Percentiles rank a stretch among this genome's conserved stretches.
phyloP scores from a whole-genome alignment of 768 basidiomycete genomes.

The Collybiopsis luxurians region DNA sequence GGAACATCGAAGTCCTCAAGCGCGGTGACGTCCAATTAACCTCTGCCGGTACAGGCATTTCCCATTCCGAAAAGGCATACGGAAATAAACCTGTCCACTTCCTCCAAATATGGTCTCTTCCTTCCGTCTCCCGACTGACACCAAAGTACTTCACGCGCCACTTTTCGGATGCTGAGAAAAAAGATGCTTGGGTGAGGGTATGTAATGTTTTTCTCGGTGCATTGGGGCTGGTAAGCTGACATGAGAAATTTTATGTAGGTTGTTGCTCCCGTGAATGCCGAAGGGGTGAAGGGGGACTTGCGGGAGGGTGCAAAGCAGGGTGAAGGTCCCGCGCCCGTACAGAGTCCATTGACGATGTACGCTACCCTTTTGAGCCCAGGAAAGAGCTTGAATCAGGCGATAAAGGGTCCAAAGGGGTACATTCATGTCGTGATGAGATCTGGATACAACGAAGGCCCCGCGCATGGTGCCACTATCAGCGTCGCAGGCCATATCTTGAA shows the following conservation, averaged over 20 bases:
- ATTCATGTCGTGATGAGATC: conserved; percentile 84
- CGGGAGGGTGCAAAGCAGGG: conserved; percentile 70
- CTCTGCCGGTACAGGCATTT: conserved; percentile 88
- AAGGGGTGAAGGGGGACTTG: conserved; percentile 50
- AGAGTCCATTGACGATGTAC: conserved; percentile 65
- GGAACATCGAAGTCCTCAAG: conserved; percentile 84
- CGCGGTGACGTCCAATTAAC: conserved; percentile 92
- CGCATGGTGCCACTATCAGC: conserved; percentile 57
- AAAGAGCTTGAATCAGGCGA: conserved; percentile 47
- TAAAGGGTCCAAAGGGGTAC: conserved; percentile 65
- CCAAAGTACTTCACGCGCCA: conserved; percentile 89
- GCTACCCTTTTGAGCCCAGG: conserved; percentile 69
- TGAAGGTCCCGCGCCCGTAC: conserved; percentile 79
- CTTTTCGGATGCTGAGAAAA: conserved; percentile 82
- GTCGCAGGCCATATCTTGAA: conserved; percentile 53
- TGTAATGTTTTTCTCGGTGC: not conserved
- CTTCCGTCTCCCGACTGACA: conserved; percentile 40
- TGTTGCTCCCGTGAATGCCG: conserved; percentile 67
- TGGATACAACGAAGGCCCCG: conserved; percentile 65
- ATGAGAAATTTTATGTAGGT: conserved; percentile 47
- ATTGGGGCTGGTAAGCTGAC: too few relatives aligned
- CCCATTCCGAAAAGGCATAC: conserved; percentile 63
- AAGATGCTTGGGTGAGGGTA: conserved; percentile 63
- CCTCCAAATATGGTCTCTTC: conserved; percentile 52
- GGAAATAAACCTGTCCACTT: conserved; percentile 45